Conservation (phyloP, 176 grass and related monocot genomes). For the Paspalum vaginatum region DNA sequence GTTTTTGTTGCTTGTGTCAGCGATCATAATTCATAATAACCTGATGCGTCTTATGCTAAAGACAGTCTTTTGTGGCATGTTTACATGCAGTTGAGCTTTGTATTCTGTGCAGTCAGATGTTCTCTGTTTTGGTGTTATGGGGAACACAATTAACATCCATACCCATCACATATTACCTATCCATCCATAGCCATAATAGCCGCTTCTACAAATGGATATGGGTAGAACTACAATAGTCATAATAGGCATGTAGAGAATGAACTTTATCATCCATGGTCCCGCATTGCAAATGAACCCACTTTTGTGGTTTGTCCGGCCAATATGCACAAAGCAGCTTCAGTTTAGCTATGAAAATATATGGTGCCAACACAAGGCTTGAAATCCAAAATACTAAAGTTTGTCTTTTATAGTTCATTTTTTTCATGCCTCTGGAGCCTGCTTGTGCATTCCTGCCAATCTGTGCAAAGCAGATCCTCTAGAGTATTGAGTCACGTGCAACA, state of each 20-base stretch:
- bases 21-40: neutral
- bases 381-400: neutral
- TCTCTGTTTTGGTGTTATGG: neutral
- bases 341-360: neutral
- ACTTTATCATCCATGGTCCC: neutral
- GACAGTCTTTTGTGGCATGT: neutral
- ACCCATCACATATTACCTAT: neutral
- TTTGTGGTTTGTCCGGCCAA: neutral
- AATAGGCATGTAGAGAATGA: neutral
- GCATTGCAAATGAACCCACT: neutral
- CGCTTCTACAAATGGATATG: neutral
- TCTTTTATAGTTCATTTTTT: constrained; percentile 2
- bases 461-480: neutral
- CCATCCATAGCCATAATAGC: neutral
- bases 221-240: neutral
- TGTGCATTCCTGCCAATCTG: neutral
- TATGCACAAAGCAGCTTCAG: neutral
- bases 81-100: neutral
- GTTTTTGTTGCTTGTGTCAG: neutral
- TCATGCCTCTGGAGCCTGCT: neutral
- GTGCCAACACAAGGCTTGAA: neutral
- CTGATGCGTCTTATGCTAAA: neutral
- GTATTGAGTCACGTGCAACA: neutral
- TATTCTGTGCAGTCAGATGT: neutral
- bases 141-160: neutral